Evolutionary conservation across 345 rosid species (phyloP).

Genomic region (Pseudoturritis turrita): DNA sequence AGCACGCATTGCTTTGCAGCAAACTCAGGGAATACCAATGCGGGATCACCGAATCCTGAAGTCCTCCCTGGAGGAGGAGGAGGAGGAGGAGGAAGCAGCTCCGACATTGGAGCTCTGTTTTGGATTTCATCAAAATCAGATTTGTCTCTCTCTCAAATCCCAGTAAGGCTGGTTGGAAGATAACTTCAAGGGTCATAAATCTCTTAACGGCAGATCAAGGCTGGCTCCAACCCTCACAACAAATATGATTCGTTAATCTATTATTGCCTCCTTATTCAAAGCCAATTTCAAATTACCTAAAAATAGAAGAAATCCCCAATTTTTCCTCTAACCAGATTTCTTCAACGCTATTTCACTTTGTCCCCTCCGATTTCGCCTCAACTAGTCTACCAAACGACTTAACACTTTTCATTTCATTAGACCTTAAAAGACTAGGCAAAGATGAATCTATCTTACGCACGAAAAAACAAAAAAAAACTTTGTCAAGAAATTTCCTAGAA

Average conservation of each 20-base stretch:
- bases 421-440: background rate
- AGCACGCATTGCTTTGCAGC: constrained; percentile 5
- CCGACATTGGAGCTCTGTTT: constrained; percentile 38
- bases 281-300: background rate
- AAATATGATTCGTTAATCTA: constrained; percentile 20
- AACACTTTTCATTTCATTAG: background rate
- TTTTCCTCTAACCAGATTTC: background rate
- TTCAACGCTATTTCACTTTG: background rate
- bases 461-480: too few species aligned
- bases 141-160: constrained; percentile 30
- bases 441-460: background rate
- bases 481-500: background rate
- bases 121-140: constrained; percentile 22
- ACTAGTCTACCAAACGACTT: constrained; percentile 1
- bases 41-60: constrained; percentile 19
- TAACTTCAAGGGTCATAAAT: constrained; percentile 22
- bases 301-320: background rate
- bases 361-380: background rate
- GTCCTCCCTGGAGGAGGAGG: constrained; percentile 4
- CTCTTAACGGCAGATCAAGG: constrained; percentile 22
- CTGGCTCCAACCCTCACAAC: background rate
- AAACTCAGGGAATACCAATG: constrained; percentile 32
- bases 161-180: constrained; percentile 1
- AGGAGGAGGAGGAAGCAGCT: constrained; percentile 22
- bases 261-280: background rate